A percentile compares a stretch with the other conserved stretches of the same genome.
These are phyloP conservation scores for Aspergillus quadricinctus DNA, from an alignment of 2,329 filamentous ascomycete genomes.

Conservation along the genomic window DNA sequence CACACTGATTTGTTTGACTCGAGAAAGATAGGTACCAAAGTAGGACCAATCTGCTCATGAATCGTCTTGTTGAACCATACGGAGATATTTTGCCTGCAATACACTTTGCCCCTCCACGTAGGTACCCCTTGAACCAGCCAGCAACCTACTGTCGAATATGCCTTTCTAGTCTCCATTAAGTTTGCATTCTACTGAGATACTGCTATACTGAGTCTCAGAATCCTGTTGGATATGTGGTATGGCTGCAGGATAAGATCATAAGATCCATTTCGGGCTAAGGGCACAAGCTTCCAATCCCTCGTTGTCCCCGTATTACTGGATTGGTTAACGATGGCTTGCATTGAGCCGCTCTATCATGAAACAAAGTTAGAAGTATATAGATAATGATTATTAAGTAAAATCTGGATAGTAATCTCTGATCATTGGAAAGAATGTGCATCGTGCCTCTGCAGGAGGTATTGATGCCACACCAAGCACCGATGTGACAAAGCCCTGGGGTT, in stretches of 20 bases:
- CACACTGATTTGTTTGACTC: background rate
- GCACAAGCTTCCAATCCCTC: background rate
- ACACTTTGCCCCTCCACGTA: background rate
- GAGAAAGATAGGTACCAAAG: background rate
- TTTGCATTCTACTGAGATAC: background rate
- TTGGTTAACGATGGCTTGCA: background rate
- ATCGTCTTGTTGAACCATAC: background rate
- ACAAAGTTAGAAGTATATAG: background rate
- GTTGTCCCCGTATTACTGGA: background rate
- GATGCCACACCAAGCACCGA: background rate
- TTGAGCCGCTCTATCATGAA: background rate
- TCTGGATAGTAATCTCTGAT: background rate
- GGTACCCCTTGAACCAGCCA: background rate
- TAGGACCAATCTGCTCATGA: background rate
- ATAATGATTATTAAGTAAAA: background rate
- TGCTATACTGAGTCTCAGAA: background rate
- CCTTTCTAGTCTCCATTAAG: background rate
- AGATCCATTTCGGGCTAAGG: background rate
- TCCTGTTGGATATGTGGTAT: background rate
- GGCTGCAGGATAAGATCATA: background rate
- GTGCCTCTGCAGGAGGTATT: background rate
- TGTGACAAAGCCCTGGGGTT: conserved; percentile 17
- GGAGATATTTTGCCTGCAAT: background rate
- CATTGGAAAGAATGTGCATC: conserved; percentile 1
- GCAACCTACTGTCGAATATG: background rate